Conservation (phyloP, 352 stramenopile genomes). For the Globisporangium spiculum region DNA sequence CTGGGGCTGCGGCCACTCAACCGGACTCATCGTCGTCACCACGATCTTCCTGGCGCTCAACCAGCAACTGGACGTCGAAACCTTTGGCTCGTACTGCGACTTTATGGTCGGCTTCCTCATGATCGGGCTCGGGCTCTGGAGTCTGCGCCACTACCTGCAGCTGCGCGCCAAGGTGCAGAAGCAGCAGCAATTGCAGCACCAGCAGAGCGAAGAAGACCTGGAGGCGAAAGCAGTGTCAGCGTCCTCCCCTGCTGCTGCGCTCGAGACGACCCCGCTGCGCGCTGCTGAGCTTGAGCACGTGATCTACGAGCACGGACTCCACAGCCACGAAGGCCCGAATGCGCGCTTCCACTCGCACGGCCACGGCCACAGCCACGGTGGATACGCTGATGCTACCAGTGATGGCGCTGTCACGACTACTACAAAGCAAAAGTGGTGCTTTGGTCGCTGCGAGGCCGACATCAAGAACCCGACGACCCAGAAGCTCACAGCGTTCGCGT, state of each 20-base stretch:
- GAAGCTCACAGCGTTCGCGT: slow-evolving; percentile 69
- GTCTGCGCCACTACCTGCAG: slow-evolving; percentile 46
- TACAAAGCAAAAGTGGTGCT: slow-evolving; percentile 29
- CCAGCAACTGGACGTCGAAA: slow-evolving; percentile 41
- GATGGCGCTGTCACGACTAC: not conserved
- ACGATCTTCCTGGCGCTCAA: slow-evolving; percentile 51
- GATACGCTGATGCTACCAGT: not conserved
- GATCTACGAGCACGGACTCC: slow-evolving; percentile 34
- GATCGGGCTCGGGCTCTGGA: slow-evolving; percentile 57
- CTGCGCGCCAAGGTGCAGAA: slow-evolving; percentile 30
- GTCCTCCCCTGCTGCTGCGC: slow-evolving; percentile 1
- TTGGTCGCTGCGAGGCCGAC: slow-evolving; percentile 35
- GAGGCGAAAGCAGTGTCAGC: not conserved
- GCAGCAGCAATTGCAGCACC: slow-evolving; percentile 12
- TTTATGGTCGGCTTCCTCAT: slow-evolving; percentile 76
- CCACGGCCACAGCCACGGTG: slow-evolving; percentile 4
- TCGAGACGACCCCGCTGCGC: slow-evolving; percentile 35
- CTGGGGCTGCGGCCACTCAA: slow-evolving; percentile 88
- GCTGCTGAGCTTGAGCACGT: slow-evolving; percentile 26
- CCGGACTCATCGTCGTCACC: slow-evolving; percentile 71
- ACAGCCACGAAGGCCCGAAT: slow-evolving; percentile 22
- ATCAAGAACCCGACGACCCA: slow-evolving; percentile 60
- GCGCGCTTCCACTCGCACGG: slow-evolving; percentile 13
- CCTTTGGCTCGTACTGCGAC: slow-evolving; percentile 59
- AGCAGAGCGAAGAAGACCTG: slow-evolving; percentile 8